Evolutionary conservation across 495 filamentous ascomycete species (phyloP), one percentile per base, ranked within the genome.

Genomic region (Halenospora varia): DNA sequence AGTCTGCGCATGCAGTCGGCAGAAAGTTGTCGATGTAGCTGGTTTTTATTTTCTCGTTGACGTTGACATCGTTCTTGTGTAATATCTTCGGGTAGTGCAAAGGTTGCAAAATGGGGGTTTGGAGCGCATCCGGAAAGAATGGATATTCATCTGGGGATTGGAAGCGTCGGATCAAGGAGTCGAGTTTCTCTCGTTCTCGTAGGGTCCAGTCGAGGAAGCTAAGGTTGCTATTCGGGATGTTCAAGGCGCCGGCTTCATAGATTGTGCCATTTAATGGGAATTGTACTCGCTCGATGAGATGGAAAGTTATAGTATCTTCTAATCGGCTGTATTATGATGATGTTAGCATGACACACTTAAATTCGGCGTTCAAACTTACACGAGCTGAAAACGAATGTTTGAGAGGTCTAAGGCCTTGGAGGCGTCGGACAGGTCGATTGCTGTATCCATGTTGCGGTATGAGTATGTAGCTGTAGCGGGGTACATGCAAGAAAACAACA

Each of bases 291-390:
- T 99, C 95, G 68, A 99, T 99, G 20, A 97, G 77, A 75, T 97
- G 90, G 75, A 96, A 99, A 66, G 89, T 96, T 68, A 99, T 97
- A 56, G 95, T 97, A 69, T 99, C 95, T 76, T 99, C 94, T 18
- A 97, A 80, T 40, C 94, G 94, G 62, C 92, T 97, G 68, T 25
- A n/a, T 23, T 41, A 40, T 40, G 39, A 41, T 57, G 17, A 51
- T 55, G 56, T 56, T 47, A 59, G 48, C n/a, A 19, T 22, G 13
- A 13, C 29, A 18, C 45, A 39, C 6, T 39, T 18, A 52, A 24
- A 41, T 10, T 48, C 50, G 41, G 40, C 23, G 11, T 46, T 63
- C 23, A 22, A 15, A 65, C 85, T 74, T 72, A 96, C 92, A 97
- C 96, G 53, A 98, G 73, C 71, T 98, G 93, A 74, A 89, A 96